A percentile compares a stretch with the other conserved stretches of the same genome.
Evolutionary conservation across 208 protist genomes (phyloP).

Genomic region (Naegleria fowleri): DNA sequence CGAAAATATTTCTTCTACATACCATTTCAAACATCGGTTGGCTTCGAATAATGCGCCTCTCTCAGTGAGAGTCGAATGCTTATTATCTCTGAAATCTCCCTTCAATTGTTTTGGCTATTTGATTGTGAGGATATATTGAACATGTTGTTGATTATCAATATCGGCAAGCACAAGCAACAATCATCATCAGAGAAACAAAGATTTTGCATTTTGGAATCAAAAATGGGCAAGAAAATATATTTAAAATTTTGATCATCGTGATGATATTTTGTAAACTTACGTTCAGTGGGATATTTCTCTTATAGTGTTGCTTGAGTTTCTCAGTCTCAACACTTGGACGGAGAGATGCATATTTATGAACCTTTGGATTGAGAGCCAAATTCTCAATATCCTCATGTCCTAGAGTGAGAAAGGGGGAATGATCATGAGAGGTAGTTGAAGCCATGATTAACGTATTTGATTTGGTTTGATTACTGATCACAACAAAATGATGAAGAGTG

Average conservation of each 20-base stretch:
- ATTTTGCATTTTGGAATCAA: background rate
- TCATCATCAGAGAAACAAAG: too few relatives aligned
- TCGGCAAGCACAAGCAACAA: too few relatives aligned
- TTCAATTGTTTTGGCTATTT: conserved; percentile 1
- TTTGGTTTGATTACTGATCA: too few relatives aligned
- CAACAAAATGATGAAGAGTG: too few relatives aligned
- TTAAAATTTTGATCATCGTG: background rate
- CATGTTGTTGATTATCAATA: too few relatives aligned
- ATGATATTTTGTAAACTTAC: background rate
- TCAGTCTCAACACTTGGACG: background rate
- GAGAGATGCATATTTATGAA: background rate
- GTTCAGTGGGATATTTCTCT: background rate
- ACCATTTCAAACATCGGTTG: conserved; percentile 42
- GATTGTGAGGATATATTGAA: too few relatives aligned
- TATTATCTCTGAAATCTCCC: background rate
- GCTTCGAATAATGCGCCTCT: conserved; percentile 55
- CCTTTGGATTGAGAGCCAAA: conserved; percentile 16
- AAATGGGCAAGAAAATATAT: background rate
- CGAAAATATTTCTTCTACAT: too few relatives aligned
- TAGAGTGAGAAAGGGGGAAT: background rate
- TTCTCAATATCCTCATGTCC: background rate
- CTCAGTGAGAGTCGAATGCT: conserved; percentile 52
- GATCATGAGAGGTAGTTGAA: background rate
- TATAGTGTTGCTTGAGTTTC: background rate
- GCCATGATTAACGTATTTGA: too few relatives aligned